These are phyloP conservation scores for Tetrapisispora pingtungensis DNA, from an alignment of 805 yeast genomes.

Conservation along the genomic window DNA sequence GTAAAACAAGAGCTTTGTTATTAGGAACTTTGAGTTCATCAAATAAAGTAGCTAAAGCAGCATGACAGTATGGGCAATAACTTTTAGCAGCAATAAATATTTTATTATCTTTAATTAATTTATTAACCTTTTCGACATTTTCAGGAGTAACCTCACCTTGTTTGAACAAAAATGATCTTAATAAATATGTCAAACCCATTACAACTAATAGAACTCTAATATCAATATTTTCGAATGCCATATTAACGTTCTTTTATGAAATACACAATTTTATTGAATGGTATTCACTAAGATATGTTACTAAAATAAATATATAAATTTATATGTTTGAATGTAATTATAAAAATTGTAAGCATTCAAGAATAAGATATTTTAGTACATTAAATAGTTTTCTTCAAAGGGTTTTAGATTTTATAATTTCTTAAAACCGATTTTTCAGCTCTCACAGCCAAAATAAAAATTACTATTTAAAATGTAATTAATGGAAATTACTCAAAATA, in stretches of 20 bases:
- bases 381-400: no score
- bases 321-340: no score
- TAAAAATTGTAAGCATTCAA: no score
- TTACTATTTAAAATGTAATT: no score
- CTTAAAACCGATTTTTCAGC: no score
- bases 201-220: constrained; percentile 19
- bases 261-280: no score
- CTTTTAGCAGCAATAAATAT: constrained; percentile 77
- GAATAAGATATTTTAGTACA: no score
- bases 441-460: no score
- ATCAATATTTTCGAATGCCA: constrained; percentile 1
- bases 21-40: constrained; percentile 37
- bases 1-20: constrained; percentile 31
- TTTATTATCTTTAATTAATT: constrained; percentile 52
- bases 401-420: no score
- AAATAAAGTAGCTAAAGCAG: constrained; percentile 34
- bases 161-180: neutral
- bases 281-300: no score
- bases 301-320: no score
- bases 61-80: constrained; percentile 57
- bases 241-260: neutral
- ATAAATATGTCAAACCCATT: neutral
- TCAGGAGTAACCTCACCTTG: constrained; percentile 48
- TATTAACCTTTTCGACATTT: constrained; percentile 47
- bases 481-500: no score